Evolutionary conservation across 306 rosid genomes (phyloP).

Genomic region (Morella rubra): DNA sequence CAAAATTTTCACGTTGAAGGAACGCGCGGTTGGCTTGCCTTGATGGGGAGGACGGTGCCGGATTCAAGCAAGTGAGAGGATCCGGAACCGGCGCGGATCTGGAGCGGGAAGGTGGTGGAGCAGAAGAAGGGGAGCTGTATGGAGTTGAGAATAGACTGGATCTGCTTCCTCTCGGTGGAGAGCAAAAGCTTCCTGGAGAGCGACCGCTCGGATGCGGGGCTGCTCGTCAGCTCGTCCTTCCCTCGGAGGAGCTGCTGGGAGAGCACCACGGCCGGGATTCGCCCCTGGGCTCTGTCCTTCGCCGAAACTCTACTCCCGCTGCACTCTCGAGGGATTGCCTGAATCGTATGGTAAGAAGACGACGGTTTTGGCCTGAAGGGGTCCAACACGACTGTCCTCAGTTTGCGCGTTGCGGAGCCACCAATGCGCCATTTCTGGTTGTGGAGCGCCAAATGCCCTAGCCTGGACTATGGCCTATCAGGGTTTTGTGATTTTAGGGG

Average conservation of each 20-base stretch:
- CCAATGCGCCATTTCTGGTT: conserved; percentile 60
- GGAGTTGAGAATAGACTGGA: conserved; percentile 65
- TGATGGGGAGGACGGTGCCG: conserved; percentile 77
- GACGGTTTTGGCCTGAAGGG: background rate
- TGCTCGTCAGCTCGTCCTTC: background rate
- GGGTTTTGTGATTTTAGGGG: conserved; percentile 4
- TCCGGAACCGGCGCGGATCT: conserved; percentile 96
- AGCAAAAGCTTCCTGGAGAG: conserved; percentile 58
- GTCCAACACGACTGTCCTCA: conserved; percentile 28
- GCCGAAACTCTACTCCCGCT: conserved; percentile 57
- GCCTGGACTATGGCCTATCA: background rate
- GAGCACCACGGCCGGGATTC: conserved; percentile 86
- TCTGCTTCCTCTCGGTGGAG: conserved; percentile 81
- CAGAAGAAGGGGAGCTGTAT: conserved; percentile 60
- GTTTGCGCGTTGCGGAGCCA: conserved; percentile 56
- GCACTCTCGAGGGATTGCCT: conserved; percentile 81
- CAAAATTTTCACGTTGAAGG: background rate
- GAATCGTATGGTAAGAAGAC: conserved; percentile 70
- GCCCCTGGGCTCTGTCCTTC: conserved; percentile 71
- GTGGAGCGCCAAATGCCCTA: background rate
- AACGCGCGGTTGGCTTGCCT: conserved; percentile 39
- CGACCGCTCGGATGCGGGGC: conserved; percentile 16
- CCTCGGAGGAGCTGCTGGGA: conserved; percentile 52
- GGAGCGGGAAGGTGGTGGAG: conserved; percentile 78
- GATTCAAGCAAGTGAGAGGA: conserved; percentile 73